A percentile compares a stretch with the other conserved stretches of the same genome.
Conservation (phyloP, 768 basidiomycete species). For the Panaeolus papilionaceus region DNA sequence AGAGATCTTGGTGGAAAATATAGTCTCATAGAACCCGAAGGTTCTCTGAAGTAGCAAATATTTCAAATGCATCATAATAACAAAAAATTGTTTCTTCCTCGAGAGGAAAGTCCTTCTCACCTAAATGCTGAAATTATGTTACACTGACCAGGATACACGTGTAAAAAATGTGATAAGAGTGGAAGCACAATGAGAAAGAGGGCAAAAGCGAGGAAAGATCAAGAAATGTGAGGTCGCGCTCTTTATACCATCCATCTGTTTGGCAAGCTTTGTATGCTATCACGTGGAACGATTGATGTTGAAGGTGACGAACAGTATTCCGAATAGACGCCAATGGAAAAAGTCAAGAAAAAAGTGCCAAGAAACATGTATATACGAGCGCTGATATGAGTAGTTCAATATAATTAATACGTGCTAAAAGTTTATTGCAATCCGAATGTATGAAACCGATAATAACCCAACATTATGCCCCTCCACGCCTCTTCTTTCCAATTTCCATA, state of each 20-base stretch:
- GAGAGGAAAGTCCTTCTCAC: neutral
- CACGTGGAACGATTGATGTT: neutral
- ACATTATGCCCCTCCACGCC: too few species aligned
- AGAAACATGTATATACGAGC: too few species aligned
- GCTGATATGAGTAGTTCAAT: too few species aligned
- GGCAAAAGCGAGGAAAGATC: neutral
- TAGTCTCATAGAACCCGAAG: constrained; percentile 9
- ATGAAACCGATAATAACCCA: too few species aligned
- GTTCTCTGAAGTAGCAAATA: constrained; percentile 15
- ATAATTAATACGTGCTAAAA: too few species aligned
- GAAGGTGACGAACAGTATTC: too few species aligned
- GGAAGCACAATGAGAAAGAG: neutral
- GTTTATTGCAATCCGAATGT: too few species aligned
- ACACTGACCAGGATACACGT: too few species aligned
- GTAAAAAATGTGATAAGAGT: neutral
- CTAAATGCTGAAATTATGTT: neutral
- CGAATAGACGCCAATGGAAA: too few species aligned
- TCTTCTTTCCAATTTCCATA: too few species aligned
- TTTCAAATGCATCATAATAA: constrained; percentile 6
- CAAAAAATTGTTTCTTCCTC: neutral
- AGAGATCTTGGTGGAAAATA: constrained; percentile 15
- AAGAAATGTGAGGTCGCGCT: too few species aligned
- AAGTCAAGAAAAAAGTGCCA: too few species aligned
- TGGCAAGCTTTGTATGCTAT: neutral
- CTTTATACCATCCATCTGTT: neutral